Conservation (phyloP, 2,329 filamentous ascomycete genomes). For the Xylariaceae sp. region DNA sequence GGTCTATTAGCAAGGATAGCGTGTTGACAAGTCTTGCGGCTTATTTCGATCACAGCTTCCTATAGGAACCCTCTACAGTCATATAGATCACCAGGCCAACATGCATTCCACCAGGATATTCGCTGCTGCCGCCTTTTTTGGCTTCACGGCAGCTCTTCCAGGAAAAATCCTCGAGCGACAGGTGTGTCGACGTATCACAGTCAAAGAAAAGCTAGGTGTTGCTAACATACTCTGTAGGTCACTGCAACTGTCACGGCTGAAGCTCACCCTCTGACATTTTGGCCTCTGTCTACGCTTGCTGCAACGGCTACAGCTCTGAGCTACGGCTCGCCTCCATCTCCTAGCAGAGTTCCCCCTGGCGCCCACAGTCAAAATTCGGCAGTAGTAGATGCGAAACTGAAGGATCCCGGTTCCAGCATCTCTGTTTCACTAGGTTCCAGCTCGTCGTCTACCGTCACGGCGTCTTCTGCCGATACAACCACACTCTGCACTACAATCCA, state of each 20-base stretch:
- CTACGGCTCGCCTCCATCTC: constrained; percentile 34
- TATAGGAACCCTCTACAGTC: not conserved
- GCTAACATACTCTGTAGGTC: constrained; percentile 20
- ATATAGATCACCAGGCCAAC: not conserved
- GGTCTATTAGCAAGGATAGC: no score
- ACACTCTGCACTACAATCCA: constrained; percentile 34
- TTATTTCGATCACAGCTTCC: no score
- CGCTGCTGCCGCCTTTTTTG: constrained; percentile 1
- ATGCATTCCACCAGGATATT: constrained; percentile 9
- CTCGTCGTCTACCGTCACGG: not conserved
- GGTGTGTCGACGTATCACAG: constrained; percentile 6
- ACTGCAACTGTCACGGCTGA: constrained; percentile 35
- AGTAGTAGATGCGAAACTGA: constrained; percentile 19
- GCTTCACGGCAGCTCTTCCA: constrained; percentile 16
- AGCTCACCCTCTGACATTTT: constrained; percentile 39
- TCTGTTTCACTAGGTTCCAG: no score
- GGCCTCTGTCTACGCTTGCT: constrained; percentile 30
- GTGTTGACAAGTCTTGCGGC: no score
- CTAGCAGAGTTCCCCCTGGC: constrained; percentile 34
- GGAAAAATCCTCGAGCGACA: constrained; percentile 6
- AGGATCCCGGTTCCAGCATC: not conserved
- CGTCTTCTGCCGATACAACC: not conserved
- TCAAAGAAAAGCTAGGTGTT: not conserved
- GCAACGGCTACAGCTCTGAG: constrained; percentile 33
- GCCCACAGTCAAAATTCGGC: constrained; percentile 35